phyloP scores from a whole-genome alignment of 108 stramenopile species.

The Nannochloropsis oceanica region DNA sequence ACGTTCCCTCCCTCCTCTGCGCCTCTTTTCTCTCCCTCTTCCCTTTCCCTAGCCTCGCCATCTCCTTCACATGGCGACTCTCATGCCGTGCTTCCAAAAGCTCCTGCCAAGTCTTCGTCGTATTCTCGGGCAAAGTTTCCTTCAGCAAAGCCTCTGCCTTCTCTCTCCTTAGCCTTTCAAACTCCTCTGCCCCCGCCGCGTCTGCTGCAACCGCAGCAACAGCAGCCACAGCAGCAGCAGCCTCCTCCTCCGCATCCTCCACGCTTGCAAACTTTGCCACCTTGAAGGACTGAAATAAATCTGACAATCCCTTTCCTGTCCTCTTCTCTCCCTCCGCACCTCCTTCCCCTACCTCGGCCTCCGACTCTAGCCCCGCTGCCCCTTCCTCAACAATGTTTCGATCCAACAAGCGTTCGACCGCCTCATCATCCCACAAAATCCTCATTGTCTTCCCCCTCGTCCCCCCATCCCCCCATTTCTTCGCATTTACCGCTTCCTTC shows the following conservation, averaged over 20 bases:
- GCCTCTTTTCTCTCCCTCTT: background rate
- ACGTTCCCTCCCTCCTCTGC: background rate
- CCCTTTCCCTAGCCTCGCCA: background rate
- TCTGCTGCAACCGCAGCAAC: background rate
- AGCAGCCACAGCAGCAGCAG: background rate
- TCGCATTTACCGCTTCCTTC: slow-evolving; percentile 4
- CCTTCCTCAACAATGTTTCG: background rate
- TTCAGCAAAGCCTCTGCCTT: background rate
- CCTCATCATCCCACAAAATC: slow-evolving; percentile 6
- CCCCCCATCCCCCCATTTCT: slow-evolving; percentile 23
- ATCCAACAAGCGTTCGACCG: slow-evolving; percentile 13
- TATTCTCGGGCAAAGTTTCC: background rate
- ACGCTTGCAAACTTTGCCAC: background rate
- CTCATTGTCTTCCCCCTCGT: background rate
- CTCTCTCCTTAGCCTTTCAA: background rate
- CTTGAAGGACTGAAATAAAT: slow-evolving; percentile 14
- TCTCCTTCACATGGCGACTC: background rate
- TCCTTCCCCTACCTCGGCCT: background rate
- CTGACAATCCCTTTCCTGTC: background rate
- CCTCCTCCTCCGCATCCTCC: background rate
- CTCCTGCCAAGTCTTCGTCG: background rate
- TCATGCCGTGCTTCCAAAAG: background rate
- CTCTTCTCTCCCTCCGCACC: background rate
- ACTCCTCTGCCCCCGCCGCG: background rate
- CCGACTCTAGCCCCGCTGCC: background rate